Base-by-base conservation (phyloP, 2,329 filamentous ascomycete genomes). In the Atkinsonella hypoxylon region DNA sequence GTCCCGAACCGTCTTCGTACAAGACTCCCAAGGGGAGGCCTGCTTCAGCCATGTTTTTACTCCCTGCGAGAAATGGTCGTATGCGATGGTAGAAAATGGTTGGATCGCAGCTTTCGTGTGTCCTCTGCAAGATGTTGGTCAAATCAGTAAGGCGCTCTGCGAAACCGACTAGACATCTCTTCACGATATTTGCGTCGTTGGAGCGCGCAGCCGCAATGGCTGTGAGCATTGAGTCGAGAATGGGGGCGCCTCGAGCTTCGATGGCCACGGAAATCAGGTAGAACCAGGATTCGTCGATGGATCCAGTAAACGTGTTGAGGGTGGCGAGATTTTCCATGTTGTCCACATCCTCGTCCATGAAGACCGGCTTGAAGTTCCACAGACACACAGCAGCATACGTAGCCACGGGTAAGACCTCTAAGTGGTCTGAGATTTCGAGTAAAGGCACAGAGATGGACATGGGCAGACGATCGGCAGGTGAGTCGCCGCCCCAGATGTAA, bases 241-340 rank as follows among this genome's bases (percentile, higher is more conserved):
- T 86, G 3, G 89, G 87, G 0, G 84, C 93, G 26, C 89, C 91
- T 51, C 89, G 84, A 50, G 90, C 89, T 69, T 98, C 93, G 56
- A 98, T 96, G 55, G 91, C 93, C 3, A 96, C 87, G 0, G 89
- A 96, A 48, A 97, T 82, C 12, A 98, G 76, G 65, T 97, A 98
- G 65, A 98, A 98, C 93, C 93, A 98, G 55, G 93, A 95, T 70
- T 98, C 93, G 64, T 98, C 93, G 50, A 95, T 74, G 8, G 89
- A 90, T 47, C 93, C 93, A 15, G 93, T 97, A 63, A 96, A 94
- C 15, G 93, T 96, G 61, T 83, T 81, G 54, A 97, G 75, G 2
- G 88, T 93, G 40, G 88, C 83, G 51, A 98, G 77, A 60, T 98
- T 97, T 62, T 93, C 84, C 44, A 97, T 76, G 56, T 82, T 81